Conservation (phyloP, 2,329 filamentous ascomycete genomes). For the Karstenula rhodostoma region DNA sequence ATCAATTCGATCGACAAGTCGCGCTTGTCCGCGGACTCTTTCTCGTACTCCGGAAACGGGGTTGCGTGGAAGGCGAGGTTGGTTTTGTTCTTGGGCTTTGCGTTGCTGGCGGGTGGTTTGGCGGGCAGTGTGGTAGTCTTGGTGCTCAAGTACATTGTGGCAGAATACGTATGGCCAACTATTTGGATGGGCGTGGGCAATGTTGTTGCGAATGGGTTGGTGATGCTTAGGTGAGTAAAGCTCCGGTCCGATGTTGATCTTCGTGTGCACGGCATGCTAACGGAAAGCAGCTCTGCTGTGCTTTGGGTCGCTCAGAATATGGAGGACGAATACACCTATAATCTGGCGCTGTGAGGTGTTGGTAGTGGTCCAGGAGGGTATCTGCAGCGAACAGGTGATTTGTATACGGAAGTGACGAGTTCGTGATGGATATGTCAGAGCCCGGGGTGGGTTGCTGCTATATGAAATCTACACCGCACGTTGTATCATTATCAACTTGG, state of each 20-base stretch:
- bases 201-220: conserved; percentile 68
- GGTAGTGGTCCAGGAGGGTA: background rate
- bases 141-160: conserved; percentile 72
- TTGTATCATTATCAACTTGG: conserved; percentile 26
- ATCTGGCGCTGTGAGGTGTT: conserved; percentile 63
- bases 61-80: conserved; percentile 76
- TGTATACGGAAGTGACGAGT: background rate
- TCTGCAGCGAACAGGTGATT: conserved; percentile 1
- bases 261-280: conserved; percentile 28
- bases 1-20: conserved; percentile 78
- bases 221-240: conserved; percentile 69
- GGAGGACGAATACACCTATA: conserved; percentile 77
- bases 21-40: conserved; percentile 69
- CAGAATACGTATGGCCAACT: conserved; percentile 66
- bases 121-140: conserved; percentile 73
- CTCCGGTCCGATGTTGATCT: conserved; percentile 15
- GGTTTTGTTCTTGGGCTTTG: conserved; percentile 74
- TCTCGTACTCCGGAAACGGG: conserved; percentile 69
- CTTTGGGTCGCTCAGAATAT: conserved; percentile 77
- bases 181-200: conserved; percentile 74
- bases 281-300: conserved; percentile 62
- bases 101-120: conserved; percentile 71
- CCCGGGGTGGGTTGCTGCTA: background rate
- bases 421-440: conserved; percentile 8
- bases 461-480: conserved; percentile 9